These are phyloP conservation scores for Eleusine indica DNA, from an alignment of 176 grass and related monocot genomes.

Conservation along the genomic window DNA sequence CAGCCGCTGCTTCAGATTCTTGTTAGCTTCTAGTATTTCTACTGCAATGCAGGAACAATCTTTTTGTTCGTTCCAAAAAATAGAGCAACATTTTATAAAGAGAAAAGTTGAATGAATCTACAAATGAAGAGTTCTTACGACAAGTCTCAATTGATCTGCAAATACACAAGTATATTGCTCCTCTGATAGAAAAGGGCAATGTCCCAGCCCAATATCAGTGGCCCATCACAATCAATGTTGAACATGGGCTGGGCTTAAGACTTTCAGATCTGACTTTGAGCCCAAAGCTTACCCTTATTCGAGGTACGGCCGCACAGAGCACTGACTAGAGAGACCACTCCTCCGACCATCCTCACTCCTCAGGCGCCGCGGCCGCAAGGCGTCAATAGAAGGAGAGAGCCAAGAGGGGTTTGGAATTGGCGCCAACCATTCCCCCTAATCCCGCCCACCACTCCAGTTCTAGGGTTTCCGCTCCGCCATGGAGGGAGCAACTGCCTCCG, in stretches of 20 bases:
- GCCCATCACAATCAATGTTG: no score
- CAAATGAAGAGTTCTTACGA: neutral
- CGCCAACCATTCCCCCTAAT: conserved; percentile 48
- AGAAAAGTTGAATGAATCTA: neutral
- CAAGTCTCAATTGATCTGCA: neutral
- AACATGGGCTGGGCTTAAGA: neutral
- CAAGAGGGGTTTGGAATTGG: conserved; percentile 57
- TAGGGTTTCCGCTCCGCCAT: conserved; percentile 58
- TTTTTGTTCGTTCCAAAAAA: no score
- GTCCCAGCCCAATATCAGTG: no score
- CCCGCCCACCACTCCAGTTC: conserved; percentile 24
- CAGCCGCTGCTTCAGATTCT: conserved; percentile 12
- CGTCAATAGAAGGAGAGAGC: neutral
- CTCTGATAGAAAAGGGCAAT: no score
- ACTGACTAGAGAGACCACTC: neutral
- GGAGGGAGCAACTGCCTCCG: conserved; percentile 54
- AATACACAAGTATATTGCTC: neutral
- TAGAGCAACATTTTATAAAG: neutral
- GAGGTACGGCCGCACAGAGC: neutral
- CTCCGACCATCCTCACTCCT: neutral
- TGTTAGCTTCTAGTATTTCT: neutral
- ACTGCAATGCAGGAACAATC: neutral
- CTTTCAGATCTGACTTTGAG: neutral
- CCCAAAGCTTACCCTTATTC: conserved; percentile 7
- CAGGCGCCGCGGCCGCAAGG: neutral